phyloP scores from a whole-genome alignment of 768 basidiomycete species.

The Podaxis rugospora region DNA sequence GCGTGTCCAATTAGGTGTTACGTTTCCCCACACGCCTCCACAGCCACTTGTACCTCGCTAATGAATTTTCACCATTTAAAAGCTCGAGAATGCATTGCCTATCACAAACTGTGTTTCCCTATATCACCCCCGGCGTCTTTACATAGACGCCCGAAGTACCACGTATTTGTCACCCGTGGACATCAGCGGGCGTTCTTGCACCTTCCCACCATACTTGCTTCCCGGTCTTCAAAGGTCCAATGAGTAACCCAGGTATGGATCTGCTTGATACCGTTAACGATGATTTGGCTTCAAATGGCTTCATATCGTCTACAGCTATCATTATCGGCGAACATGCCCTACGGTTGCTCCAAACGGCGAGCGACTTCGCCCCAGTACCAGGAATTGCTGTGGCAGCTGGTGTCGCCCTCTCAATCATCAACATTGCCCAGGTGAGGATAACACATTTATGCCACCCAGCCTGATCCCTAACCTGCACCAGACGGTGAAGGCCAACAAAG shows the following conservation, averaged over 20 bases:
- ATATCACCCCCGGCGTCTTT: too few species aligned
- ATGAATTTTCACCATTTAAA: neutral
- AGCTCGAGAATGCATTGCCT: neutral
- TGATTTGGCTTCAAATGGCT: neutral
- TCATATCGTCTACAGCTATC: neutral
- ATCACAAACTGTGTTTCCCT: neutral
- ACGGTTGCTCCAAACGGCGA: neutral
- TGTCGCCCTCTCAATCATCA: neutral
- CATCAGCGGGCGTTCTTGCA: neutral
- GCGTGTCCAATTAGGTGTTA: neutral
- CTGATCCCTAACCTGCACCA: neutral
- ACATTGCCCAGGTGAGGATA: neutral
- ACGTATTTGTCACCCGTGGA: too few species aligned
- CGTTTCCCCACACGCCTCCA: too few species aligned
- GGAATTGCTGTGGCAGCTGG: constrained; percentile 3
- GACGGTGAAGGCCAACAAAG: constrained; percentile 4
- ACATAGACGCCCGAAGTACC: too few species aligned
- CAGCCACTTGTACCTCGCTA: too few species aligned
- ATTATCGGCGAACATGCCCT: neutral
- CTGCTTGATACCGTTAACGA: too few species aligned
- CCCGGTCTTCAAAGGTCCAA: neutral
- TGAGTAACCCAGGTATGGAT: neutral
- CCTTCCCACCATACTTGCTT: neutral
- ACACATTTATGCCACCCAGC: neutral
- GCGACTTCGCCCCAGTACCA: neutral